Percentiles rank a stretch among this genome's conserved stretches.
Evolutionary conservation across 169 alveolate genomes (phyloP).

Genomic region (Cryptosporidium bovis): DNA sequence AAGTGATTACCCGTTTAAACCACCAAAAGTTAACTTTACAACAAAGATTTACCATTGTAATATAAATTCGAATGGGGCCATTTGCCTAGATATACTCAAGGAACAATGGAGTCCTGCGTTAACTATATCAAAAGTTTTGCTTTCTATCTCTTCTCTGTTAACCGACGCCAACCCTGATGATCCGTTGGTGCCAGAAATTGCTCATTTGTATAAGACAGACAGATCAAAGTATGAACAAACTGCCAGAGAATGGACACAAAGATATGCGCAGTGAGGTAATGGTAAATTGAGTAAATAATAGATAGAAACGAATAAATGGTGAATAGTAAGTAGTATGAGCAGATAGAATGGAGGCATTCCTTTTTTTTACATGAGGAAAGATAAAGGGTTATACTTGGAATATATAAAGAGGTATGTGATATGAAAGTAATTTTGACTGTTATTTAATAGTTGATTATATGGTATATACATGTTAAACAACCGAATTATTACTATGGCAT

Average conservation of each 20-base stretch:
- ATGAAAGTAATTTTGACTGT: too few species aligned
- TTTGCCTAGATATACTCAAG: constrained; percentile 97
- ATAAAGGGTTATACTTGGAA: too few species aligned
- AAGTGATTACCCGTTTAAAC: constrained; percentile 99
- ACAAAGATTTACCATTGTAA: constrained; percentile 99
- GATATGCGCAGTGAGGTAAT: constrained; percentile 91
- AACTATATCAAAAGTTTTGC: constrained; percentile 96
- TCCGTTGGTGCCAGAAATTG: constrained; percentile 99
- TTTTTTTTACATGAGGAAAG: too few species aligned
- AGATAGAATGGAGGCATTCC: too few species aligned
- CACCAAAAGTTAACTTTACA: constrained; percentile 98
- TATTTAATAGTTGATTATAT: too few species aligned
- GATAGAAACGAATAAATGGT: too few species aligned
- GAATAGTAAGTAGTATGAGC: too few species aligned
- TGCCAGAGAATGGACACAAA: constrained; percentile 99
- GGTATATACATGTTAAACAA: too few species aligned
- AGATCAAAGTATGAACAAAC: constrained; percentile 94
- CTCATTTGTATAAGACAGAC: constrained; percentile 95
- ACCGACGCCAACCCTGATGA: constrained; percentile 99
- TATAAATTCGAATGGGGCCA: constrained; percentile 96
- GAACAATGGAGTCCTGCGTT: constrained; percentile 99
- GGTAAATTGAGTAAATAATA: too few species aligned
- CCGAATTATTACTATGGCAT: too few species aligned
- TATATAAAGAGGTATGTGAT: too few species aligned
- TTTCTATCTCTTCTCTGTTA: constrained; percentile 97